Evolutionary conservation across 352 stramenopile genomes (phyloP).

Genomic region (Phytopythium chamaehyphon): DNA sequence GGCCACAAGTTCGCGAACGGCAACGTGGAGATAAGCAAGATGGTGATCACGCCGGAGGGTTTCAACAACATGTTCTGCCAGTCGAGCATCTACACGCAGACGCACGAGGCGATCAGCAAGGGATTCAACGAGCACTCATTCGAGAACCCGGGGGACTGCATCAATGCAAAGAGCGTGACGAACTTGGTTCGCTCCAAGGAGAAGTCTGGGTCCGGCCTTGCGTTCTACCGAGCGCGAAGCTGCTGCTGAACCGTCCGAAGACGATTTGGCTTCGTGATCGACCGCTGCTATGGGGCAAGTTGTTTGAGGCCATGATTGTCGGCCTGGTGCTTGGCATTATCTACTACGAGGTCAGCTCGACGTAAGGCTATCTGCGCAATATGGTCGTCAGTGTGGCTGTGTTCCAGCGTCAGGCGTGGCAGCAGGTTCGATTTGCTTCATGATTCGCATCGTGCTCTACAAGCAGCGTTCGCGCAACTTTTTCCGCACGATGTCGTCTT

Average conservation of each 20-base stretch:
- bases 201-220: constrained; percentile 32
- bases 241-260: constrained; percentile 45
- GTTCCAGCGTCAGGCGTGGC: constrained; percentile 60
- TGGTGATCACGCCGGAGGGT: constrained; percentile 24
- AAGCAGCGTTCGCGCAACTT: constrained; percentile 45
- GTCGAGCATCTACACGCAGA: constrained; percentile 43
- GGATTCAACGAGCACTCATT: constrained; percentile 29
- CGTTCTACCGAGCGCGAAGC: constrained; percentile 22
- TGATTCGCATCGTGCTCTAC: constrained; percentile 47
- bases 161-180: constrained; percentile 29
- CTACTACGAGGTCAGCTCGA: constrained; percentile 53
- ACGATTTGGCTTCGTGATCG: constrained; percentile 46
- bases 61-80: constrained; percentile 46
- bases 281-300: constrained; percentile 39
- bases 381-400: constrained; percentile 81
- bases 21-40: no score
- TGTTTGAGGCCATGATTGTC: constrained; percentile 50
- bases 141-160: constrained; percentile 30
- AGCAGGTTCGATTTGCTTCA: constrained; percentile 54
- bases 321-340: constrained; percentile 51
- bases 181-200: constrained; percentile 33
- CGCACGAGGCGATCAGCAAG: constrained; percentile 25
- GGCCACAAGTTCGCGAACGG: no score
- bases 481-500: constrained; percentile 70
- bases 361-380: constrained; percentile 67